A percentile compares a stretch with the other conserved stretches of the same genome.
These are phyloP conservation scores for Dictyostelium gargantuum DNA, from an alignment of 208 protist genomes.

Conservation along the genomic window DNA sequence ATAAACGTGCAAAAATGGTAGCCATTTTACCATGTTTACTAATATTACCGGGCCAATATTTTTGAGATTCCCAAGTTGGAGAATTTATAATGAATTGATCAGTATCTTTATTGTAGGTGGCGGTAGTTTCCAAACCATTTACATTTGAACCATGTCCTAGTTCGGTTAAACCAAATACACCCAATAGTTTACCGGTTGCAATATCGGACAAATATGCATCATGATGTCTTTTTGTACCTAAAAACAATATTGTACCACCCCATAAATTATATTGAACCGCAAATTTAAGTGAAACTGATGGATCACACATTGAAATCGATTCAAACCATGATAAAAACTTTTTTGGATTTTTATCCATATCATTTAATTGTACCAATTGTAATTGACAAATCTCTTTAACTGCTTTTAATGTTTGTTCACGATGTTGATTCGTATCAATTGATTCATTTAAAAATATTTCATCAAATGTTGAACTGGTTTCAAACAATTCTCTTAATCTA, in stretches of 20 bases:
- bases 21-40: conserved; percentile 66
- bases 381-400: neutral
- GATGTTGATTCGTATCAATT: neutral
- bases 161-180: conserved; percentile 58
- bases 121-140: conserved; percentile 81
- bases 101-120: conserved; percentile 71
- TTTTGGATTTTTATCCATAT: conserved; percentile 24
- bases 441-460: conserved; percentile 1
- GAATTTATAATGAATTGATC: conserved; percentile 83
- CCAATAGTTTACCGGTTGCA: neutral
- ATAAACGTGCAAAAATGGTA: conserved; percentile 81
- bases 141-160: conserved; percentile 56
- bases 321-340: conserved; percentile 64
- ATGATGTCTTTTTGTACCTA: conserved; percentile 57
- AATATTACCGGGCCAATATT: conserved; percentile 81
- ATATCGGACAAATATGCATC: conserved; percentile 19
- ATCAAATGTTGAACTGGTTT: conserved; percentile 7
- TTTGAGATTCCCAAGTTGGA: conserved; percentile 75
- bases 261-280: conserved; percentile 64
- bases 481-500: neutral
- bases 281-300: conserved; percentile 24
- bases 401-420: conserved; percentile 14
- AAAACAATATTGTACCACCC: conserved; percentile 50
- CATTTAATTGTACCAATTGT: neutral
- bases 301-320: conserved; percentile 25